These are phyloP conservation scores for Candolleomyces efflorescens DNA, from an alignment of 768 basidiomycete species.

Conservation along the genomic window DNA sequence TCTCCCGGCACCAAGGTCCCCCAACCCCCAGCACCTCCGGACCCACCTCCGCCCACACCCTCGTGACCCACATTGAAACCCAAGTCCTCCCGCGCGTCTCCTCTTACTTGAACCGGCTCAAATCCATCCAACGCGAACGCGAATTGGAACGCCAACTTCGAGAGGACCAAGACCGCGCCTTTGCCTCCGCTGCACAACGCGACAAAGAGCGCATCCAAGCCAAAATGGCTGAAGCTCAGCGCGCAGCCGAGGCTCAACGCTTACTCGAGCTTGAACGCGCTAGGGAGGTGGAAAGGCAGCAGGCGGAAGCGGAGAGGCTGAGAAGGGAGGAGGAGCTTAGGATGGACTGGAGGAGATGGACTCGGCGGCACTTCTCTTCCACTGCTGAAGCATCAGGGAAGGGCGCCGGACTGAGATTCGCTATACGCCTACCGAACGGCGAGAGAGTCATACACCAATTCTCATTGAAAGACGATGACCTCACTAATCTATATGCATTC, in stretches of 20 bases:
- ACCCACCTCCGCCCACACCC: constrained; percentile 58
- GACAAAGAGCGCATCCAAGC: constrained; percentile 69
- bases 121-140: constrained; percentile 42
- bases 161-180: constrained; percentile 81
- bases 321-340: constrained; percentile 23
- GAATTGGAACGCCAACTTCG: constrained; percentile 59
- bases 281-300: constrained; percentile 15
- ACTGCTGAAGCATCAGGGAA: constrained; percentile 17
- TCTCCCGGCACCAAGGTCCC: constrained; percentile 82
- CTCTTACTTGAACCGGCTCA: constrained; percentile 68
- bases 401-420: constrained; percentile 35
- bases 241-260: constrained; percentile 31
- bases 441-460: constrained; percentile 59
- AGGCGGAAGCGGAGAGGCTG: constrained; percentile 19
- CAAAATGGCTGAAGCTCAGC: constrained; percentile 39
- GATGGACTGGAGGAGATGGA: constrained; percentile 59
- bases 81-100: constrained; percentile 78
- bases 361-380: constrained; percentile 40
- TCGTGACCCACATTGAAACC: constrained; percentile 62
- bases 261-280: constrained; percentile 25
- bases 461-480: constrained; percentile 36
- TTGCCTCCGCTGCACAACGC: constrained; percentile 54
- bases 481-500: constrained; percentile 68
- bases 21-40: constrained; percentile 25
- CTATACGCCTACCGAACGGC: constrained; percentile 54